Evolutionary conservation across 257 asterid genomes (phyloP), one percentile per base, ranked within the genome.

Genomic region (Mitragyna speciosa): DNA sequence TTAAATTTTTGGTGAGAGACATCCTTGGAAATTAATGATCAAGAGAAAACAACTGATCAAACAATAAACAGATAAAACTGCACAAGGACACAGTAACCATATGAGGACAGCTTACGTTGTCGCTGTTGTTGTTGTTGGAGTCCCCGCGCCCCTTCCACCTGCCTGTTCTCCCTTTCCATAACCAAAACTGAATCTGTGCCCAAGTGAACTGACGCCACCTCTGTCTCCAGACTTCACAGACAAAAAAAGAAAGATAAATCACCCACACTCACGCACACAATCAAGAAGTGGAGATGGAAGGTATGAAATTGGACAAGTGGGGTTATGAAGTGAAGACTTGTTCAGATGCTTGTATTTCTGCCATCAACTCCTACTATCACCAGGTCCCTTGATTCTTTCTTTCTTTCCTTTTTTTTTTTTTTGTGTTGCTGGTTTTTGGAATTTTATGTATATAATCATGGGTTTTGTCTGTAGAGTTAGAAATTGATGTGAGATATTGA

Each of bases 321-420:
- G 98, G 97, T 58, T 93, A 95, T 78, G 81, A 88, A 86, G 97
- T 95, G 14, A 87, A 87, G 20, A 93, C 97, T 72, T 79, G 66
- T 77, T 93, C 98, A 6, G 97, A 92, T 78, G 81, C 91, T 71
- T 95, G 97, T 82, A 82, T 95, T 12, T 79, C 91, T 59, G 90
- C 97, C n/a, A 95, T 95, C 83, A 90, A 93, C 79, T 85, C 94
- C 49, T 95, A 92, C 86, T 92, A 95, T 84, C 78, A 84, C 71
- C 91, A 95, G 99, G 98, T 93, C 12, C 58, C 64, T 71, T 49
- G 19, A 33, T 17, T 66, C 72, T 41, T 45, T 39, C 19, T 54
- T 54, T 0, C 19, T 19, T 17, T 26, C 36, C 17, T 54, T 17
- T 26, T 51, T 47, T 72, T 26, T 78, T 28, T 65, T 43, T 47